These are phyloP conservation scores for Boletellus ananas DNA, from an alignment of 768 basidiomycete genomes.

Conservation along the genomic window DNA sequence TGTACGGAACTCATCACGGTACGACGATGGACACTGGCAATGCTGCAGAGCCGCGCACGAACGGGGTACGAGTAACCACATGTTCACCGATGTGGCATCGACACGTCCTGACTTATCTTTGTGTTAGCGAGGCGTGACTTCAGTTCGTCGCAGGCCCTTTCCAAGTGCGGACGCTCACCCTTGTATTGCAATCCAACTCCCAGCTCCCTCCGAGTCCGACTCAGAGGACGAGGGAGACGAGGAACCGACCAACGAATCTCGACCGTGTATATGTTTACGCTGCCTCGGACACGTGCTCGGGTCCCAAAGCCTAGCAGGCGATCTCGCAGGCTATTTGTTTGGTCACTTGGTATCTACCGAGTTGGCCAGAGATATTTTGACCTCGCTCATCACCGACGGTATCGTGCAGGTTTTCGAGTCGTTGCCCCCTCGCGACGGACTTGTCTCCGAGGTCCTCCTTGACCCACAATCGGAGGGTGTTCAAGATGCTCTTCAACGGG, in stretches of 20 bases:
- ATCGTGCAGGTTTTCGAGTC: conserved; percentile 1
- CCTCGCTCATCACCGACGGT: background rate
- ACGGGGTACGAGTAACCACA: background rate
- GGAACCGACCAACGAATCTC: background rate
- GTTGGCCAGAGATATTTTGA: background rate
- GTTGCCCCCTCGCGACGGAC: too few species aligned
- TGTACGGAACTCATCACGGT: too few species aligned
- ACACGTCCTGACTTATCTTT: background rate
- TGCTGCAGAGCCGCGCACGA: background rate
- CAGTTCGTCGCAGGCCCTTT: background rate
- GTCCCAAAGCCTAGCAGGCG: background rate
- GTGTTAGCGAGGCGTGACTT: background rate
- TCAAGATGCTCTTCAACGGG: background rate
- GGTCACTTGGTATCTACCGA: background rate
- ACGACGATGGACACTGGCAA: background rate
- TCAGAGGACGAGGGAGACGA: background rate
- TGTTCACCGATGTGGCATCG: background rate
- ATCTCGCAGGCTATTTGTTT: conserved; percentile 2
- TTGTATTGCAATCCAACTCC: background rate
- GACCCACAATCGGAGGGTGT: background rate
- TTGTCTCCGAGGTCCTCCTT: background rate
- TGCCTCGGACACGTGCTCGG: background rate
- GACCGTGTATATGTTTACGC: background rate
- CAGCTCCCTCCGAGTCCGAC: background rate
- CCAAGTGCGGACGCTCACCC: background rate